Base-by-base conservation (phyloP, 2,329 filamentous ascomycete species). In the Reticulascus tulasneorum region DNA sequence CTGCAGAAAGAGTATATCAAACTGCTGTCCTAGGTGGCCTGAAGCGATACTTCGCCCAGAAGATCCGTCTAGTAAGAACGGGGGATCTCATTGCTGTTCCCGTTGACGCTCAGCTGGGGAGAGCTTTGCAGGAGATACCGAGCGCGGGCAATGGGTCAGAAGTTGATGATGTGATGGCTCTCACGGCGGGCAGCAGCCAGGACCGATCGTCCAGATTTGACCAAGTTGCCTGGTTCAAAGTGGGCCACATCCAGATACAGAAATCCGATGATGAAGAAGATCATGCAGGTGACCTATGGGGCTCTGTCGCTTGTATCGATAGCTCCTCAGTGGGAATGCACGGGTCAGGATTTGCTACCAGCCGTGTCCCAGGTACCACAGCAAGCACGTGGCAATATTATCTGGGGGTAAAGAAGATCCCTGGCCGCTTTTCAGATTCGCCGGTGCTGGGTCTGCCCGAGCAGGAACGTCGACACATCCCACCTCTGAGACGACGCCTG, bases 71-170 rank as follows among this genome's bases (percentile, higher is more conserved):
- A 10, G 77, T 97, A 24, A 89, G 89, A 53, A 82, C 79, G 25
- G 91, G 90, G 4, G 93, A 98, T 60, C 65, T 96, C 10, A 82
- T 98, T 35, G 90, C 86, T 13, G 84, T 98, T 10, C 82, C 88
- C 4, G 82, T 98, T 19, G 91, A 98, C 52, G 86, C 90, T 35
- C 79, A 82, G 34, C 73, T 97, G 2, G 91, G 89, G 4, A 78
- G 84, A 38, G 84, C 86, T 3, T 72, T 96, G 4, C 90, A 90
- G 47, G 85, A 94, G 51, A 69, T 78, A 5, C 64, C 70, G n/a
- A 61, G 66, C 4, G 61, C 66, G 4, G 75, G 75, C 10, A 73
- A 77, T 35, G 76, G 75, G 9, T 69, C 75, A 4, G 78, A 81
- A 29, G 80, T 91, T 21, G 87, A 94, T 39, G 89, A 95, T 43